phyloP scores from a whole-genome alignment of 208 protist genomes.

The Wallacemonas rigidus region DNA sequence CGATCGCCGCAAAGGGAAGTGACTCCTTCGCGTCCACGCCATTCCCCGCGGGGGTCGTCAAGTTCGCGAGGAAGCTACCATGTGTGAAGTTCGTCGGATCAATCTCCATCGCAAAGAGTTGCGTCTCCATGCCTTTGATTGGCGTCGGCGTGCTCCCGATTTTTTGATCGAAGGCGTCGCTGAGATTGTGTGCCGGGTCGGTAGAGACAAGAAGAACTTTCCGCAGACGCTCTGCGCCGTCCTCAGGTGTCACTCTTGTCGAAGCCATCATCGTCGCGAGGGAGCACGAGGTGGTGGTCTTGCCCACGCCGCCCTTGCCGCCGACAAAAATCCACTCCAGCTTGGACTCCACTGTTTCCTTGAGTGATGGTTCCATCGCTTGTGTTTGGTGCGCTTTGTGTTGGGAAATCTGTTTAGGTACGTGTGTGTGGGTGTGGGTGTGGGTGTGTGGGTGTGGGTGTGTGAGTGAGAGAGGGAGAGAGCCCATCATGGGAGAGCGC shows the following conservation, averaged over 20 bases:
- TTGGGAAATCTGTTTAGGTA: no score
- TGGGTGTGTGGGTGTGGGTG: no score
- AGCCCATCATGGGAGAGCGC: no score
- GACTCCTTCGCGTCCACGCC: background rate
- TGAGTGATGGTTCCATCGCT: slow-evolving; percentile 51
- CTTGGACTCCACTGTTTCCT: slow-evolving; percentile 38
- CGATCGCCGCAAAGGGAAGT: slow-evolving; percentile 41
- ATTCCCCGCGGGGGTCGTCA: background rate
- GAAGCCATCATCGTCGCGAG: slow-evolving; percentile 94
- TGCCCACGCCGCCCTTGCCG: slow-evolving; percentile 99
- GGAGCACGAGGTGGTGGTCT: slow-evolving; percentile 94
- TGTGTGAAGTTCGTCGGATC: slow-evolving; percentile 62
- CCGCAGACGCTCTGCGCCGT: slow-evolving; percentile 33
- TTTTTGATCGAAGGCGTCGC: slow-evolving; percentile 97
- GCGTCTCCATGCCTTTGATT: slow-evolving; percentile 85
- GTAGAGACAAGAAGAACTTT: slow-evolving; percentile 97
- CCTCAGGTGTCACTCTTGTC: slow-evolving; percentile 34
- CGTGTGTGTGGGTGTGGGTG: no score
- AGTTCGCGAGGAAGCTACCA: slow-evolving; percentile 24
- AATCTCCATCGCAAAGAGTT: slow-evolving; percentile 96
- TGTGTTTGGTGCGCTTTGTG: background rate
- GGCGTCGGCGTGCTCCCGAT: slow-evolving; percentile 85
- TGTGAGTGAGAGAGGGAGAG: no score
- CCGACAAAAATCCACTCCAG: slow-evolving; percentile 93
- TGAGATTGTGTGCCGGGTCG: slow-evolving; percentile 99